Conservation (phyloP, 1,284 basidiomycete species). For the Gomphus bonarii region DNA sequence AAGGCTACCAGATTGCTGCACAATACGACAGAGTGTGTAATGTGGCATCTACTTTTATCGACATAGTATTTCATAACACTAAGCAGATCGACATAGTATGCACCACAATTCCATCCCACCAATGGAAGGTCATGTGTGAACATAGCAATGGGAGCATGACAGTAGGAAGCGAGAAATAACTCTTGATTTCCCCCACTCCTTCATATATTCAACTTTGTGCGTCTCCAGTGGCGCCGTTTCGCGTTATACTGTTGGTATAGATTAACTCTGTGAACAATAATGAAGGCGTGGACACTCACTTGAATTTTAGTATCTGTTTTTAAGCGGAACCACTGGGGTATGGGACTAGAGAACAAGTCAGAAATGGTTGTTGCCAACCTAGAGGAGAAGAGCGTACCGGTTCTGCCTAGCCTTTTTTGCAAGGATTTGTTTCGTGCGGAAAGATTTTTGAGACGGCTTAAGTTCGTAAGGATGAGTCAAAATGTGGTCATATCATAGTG, state of each 20-base stretch:
- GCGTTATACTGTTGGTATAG: slow-evolving; percentile 64
- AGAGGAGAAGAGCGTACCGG: slow-evolving; percentile 49
- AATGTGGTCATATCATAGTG: neutral
- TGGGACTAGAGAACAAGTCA: slow-evolving; percentile 48
- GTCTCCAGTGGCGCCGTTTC: slow-evolving; percentile 90
- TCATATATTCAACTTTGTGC: slow-evolving; percentile 92
- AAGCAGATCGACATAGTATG: too few relatives aligned
- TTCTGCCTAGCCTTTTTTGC: slow-evolving; percentile 96
- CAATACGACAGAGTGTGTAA: too few relatives aligned
- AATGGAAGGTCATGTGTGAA: too few relatives aligned
- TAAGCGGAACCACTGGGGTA: slow-evolving; percentile 97
- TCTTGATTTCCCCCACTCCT: neutral
- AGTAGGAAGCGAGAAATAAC: too few relatives aligned
- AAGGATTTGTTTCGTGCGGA: slow-evolving; percentile 93
- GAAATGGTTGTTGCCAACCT: neutral
- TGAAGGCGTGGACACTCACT: slow-evolving; percentile 38
- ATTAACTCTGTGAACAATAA: neutral
- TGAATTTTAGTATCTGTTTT: slow-evolving; percentile 95
- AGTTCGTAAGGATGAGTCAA: slow-evolving; percentile 15
- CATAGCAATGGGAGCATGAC: too few relatives aligned
- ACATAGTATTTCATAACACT: too few relatives aligned
- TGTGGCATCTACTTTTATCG: too few relatives aligned
- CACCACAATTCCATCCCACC: too few relatives aligned
- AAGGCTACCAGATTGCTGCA: too few relatives aligned
- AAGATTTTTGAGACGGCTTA: slow-evolving; percentile 96